These are phyloP conservation scores for Musa itinerans DNA, from an alignment of 176 grass and related monocot species.

Conservation along the genomic window DNA sequence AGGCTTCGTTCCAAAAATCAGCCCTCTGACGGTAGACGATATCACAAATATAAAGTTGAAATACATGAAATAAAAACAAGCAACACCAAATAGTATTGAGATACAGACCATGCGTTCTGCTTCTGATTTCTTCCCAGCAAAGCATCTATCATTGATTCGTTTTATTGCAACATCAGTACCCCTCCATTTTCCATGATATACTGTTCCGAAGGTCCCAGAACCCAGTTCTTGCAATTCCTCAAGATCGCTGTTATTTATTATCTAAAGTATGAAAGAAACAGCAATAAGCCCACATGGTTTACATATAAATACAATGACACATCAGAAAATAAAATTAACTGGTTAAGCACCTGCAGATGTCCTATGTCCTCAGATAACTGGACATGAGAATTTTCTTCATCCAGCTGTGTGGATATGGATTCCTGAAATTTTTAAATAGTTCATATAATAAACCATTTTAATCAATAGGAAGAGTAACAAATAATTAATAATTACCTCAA, in stretches of 20 bases:
- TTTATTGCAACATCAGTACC: slow-evolving; percentile 93
- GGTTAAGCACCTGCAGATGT: slow-evolving; percentile 50
- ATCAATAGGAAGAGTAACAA: slow-evolving; percentile 6
- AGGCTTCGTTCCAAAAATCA: slow-evolving; percentile 96
- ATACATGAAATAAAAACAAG: neutral
- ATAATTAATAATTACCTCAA: slow-evolving; percentile 40
- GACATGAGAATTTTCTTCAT: slow-evolving; percentile 53
- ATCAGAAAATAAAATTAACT: neutral
- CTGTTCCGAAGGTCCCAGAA: slow-evolving; percentile 89
- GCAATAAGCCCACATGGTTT: neutral
- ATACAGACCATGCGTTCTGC: slow-evolving; percentile 65
- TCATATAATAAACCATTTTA: neutral
- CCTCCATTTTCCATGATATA: slow-evolving; percentile 99
- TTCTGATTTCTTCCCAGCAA: slow-evolving; percentile 79
- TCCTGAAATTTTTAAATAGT: slow-evolving; percentile 35
- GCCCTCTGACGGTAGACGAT: slow-evolving; percentile 34
- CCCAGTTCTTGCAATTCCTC: slow-evolving; percentile 92
- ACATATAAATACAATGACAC: neutral
- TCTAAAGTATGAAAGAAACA: slow-evolving; percentile 22
- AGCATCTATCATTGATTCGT: slow-evolving; percentile 92
- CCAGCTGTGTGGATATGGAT: slow-evolving; percentile 28
- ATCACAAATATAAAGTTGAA: slow-evolving; percentile 10
- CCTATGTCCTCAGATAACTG: slow-evolving; percentile 44
- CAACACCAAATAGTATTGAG: neutral
- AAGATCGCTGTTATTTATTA: slow-evolving; percentile 94